Percentiles rank a stretch among this genome's conserved stretches.
These are phyloP conservation scores for Blastosporella zonata DNA, from an alignment of 1,284 basidiomycete genomes.

Conservation along the genomic window DNA sequence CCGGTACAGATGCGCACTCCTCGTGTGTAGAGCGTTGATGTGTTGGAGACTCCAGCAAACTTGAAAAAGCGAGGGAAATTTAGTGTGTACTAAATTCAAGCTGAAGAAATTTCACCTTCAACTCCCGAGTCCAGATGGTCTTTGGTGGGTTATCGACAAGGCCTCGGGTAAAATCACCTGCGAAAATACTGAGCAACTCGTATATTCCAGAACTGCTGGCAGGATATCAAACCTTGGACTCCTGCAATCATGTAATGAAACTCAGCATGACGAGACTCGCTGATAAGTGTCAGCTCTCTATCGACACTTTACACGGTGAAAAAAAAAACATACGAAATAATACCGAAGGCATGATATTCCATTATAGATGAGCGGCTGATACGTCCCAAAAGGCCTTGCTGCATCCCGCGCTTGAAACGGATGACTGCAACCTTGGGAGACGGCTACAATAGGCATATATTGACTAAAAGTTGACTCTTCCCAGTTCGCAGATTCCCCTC, in stretches of 20 bases:
- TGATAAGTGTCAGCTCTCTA: too few relatives aligned
- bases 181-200: too few relatives aligned
- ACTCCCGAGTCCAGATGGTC: slow-evolving; percentile 67
- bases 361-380: slow-evolving; percentile 58
- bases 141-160: slow-evolving; percentile 67
- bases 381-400: slow-evolving; percentile 63
- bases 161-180: slow-evolving; percentile 70
- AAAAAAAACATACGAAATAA: slow-evolving; percentile 48
- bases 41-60: slow-evolving; percentile 77
- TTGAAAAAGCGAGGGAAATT: slow-evolving; percentile 23
- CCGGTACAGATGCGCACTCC: slow-evolving; percentile 78
- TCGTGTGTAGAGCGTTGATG: slow-evolving; percentile 68
- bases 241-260: slow-evolving; percentile 77
- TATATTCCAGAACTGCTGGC: too few relatives aligned
- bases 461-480: slow-evolving; percentile 1
- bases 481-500: slow-evolving; percentile 28
- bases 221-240: too few relatives aligned
- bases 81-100: background rate
- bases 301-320: background rate
- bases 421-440: slow-evolving; percentile 63
- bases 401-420: slow-evolving; percentile 66
- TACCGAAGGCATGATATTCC: slow-evolving; percentile 70
- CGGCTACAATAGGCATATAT: slow-evolving; percentile 38
- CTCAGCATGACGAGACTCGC: slow-evolving; percentile 65
- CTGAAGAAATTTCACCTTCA: slow-evolving; percentile 50